Base-by-base conservation (phyloP, 306 rosid genomes). In the Glycyrrhiza uralensis region DNA sequence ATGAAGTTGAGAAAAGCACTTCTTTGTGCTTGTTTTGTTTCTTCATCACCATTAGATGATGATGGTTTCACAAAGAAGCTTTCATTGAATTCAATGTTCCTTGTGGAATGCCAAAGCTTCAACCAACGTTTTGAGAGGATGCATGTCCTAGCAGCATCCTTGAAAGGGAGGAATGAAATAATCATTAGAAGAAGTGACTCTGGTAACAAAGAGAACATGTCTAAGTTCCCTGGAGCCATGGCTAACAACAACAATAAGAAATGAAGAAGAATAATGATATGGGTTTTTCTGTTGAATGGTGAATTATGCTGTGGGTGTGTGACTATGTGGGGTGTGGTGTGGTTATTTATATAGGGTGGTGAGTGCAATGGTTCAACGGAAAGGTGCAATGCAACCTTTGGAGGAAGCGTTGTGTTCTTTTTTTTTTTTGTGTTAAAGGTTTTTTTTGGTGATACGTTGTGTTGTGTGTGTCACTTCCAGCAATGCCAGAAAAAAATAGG, bases 141-240 rank as follows among this genome's bases (percentile, higher is more conserved):
- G 44, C 18, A 51, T 0, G 82, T 62, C 13, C 24, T 62, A 2
- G 77, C 77, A 0, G 82, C 82, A 15, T 78, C 82, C 12, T 62
- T 78, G 73, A 71, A 71, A 13, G 77, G 82, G 42, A 78, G 77
- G 1, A 3, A 30, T 0, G 82, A 78, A 19, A 71, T 4, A 11
- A 78, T 71, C 23, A 0, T 0, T 14, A 14, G 6, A n/a, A 71
- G 52, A 10, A 78, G 12, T 0, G 58, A 0, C 0, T 52, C 61
- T 6, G 60, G 61, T n/a, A 78, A 12, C 1, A 1, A 23, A 30
- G 51, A 30, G 15, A 71, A 33, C 68, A 30, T 42, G 51, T 69
- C 59, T 0, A 1, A 0, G 28, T 69, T 7, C 0, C 0, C 3
- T 13, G 1, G n/a, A 24, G 6, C 55, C 29, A 54, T 55, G 44